Evolutionary conservation across 2,329 filamentous ascomycete species (phyloP).

Genomic region (Epichloe sibirici): DNA sequence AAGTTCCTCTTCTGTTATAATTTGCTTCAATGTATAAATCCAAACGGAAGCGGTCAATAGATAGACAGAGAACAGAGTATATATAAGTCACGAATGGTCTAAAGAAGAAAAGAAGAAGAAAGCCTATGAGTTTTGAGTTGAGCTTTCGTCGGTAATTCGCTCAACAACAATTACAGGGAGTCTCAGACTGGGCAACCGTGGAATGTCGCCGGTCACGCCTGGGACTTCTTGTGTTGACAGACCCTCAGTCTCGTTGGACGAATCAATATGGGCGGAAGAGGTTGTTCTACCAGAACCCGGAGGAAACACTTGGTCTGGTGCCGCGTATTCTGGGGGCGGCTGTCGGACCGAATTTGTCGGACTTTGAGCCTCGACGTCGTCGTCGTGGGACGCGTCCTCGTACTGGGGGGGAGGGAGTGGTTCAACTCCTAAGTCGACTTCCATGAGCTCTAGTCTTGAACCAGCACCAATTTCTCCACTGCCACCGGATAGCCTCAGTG

Average conservation of each 20-base stretch:
- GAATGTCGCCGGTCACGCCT: not conserved
- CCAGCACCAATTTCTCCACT: conserved; percentile 27
- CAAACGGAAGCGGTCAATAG: too few species aligned
- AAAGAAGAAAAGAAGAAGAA: not conserved
- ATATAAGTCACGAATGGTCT: too few species aligned
- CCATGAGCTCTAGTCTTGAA: conserved; percentile 40
- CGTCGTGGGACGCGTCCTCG: conserved; percentile 33
- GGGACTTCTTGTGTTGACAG: not conserved
- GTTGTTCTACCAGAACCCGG: not conserved
- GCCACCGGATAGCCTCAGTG: conserved; percentile 19
- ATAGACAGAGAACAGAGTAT: too few species aligned
- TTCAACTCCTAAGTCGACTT: conserved; percentile 35
- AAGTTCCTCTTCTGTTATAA: too few species aligned
- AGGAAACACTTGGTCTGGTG: not conserved
- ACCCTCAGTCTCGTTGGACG: not conserved
- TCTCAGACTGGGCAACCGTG: not conserved
- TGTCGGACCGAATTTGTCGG: conserved; percentile 22
- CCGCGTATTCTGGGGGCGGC: conserved; percentile 37
- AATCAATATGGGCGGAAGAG: too few species aligned
- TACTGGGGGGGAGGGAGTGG: conserved; percentile 44
- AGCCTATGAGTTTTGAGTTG: not conserved
- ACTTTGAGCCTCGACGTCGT: conserved; percentile 19
- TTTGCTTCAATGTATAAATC: too few species aligned
- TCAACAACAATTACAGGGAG: not conserved
- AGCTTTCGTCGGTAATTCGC: not conserved